These are phyloP conservation scores for Monosporozyma unispora DNA, from an alignment of 805 yeast genomes.

Conservation along the genomic window DNA sequence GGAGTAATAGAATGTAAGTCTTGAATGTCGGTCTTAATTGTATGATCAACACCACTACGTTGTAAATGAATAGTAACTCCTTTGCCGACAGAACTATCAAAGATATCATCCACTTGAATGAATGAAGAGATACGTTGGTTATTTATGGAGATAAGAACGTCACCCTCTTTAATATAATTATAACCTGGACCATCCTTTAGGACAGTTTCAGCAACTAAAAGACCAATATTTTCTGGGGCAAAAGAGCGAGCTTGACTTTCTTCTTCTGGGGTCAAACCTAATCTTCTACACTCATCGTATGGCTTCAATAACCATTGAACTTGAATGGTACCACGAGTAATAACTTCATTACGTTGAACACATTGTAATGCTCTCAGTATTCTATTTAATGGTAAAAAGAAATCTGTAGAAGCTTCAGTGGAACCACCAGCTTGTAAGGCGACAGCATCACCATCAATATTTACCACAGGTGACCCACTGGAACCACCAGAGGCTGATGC, in stretches of 20 bases:
- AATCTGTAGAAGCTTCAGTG: slow-evolving; percentile 86
- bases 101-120: slow-evolving; percentile 70
- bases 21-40: slow-evolving; percentile 47
- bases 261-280: slow-evolving; percentile 69
- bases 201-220: slow-evolving; percentile 73
- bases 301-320: slow-evolving; percentile 84
- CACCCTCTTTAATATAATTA: slow-evolving; percentile 70
- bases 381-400: slow-evolving; percentile 77
- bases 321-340: slow-evolving; percentile 87
- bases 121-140: slow-evolving; percentile 58
- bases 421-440: slow-evolving; percentile 94
- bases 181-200: slow-evolving; percentile 83
- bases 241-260: slow-evolving; percentile 58
- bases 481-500: slow-evolving; percentile 95
- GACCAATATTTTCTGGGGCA: slow-evolving; percentile 70
- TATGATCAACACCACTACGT: slow-evolving; percentile 60
- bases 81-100: slow-evolving; percentile 62
- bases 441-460: slow-evolving; percentile 76
- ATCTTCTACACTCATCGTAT: slow-evolving; percentile 80
- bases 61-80: slow-evolving; percentile 50
- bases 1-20: slow-evolving; percentile 82
- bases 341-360: slow-evolving; percentile 46
- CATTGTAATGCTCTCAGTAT: slow-evolving; percentile 75
- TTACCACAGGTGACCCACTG: slow-evolving; percentile 93
- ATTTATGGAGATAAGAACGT: slow-evolving; percentile 66